Conservation (phyloP, 257 asterid genomes). For the Ajuga chamaepitys region DNA sequence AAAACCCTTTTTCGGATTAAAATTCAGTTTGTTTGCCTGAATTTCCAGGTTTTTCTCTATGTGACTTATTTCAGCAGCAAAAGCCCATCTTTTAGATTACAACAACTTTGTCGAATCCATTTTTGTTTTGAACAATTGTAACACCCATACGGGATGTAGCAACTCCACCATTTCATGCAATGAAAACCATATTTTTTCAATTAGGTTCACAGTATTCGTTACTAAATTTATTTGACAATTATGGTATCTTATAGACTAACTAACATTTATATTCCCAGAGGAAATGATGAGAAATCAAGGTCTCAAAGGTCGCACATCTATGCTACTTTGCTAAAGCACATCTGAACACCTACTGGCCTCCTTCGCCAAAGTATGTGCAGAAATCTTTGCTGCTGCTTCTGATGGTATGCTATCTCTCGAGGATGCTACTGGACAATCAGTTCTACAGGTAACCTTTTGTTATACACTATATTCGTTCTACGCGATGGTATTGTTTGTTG, state of each 20-base stretch:
- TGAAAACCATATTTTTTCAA: conserved; percentile 57
- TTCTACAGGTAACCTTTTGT: conserved; percentile 80
- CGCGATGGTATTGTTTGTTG: not conserved
- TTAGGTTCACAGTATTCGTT: conserved; percentile 42
- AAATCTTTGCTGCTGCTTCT: conserved; percentile 88
- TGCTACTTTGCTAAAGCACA: conserved; percentile 77
- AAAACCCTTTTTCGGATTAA: not conserved
- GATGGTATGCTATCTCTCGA: conserved; percentile 76
- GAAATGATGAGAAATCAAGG: conserved; percentile 73
- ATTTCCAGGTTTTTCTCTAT: not conserved
- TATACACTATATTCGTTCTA: no score
- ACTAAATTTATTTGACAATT: not conserved
- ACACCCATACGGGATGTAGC: conserved; percentile 77
- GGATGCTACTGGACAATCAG: conserved; percentile 70
- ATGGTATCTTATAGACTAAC: not conserved
- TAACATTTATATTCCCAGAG: conserved; percentile 34
- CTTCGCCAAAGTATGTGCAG: conserved; percentile 93
- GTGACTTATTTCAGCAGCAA: conserved; percentile 44
- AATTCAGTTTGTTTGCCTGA: not conserved
- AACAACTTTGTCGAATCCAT: conserved; percentile 92
- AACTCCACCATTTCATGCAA: conserved; percentile 52
- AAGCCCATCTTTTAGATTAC: conserved; percentile 96
- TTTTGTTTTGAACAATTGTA: conserved; percentile 81
- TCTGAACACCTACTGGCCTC: conserved; percentile 93
- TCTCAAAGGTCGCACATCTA: conserved; percentile 81